Evolutionary conservation across 176 grass and related monocot species (phyloP).

Genomic region (Oryza coarctata): DNA sequence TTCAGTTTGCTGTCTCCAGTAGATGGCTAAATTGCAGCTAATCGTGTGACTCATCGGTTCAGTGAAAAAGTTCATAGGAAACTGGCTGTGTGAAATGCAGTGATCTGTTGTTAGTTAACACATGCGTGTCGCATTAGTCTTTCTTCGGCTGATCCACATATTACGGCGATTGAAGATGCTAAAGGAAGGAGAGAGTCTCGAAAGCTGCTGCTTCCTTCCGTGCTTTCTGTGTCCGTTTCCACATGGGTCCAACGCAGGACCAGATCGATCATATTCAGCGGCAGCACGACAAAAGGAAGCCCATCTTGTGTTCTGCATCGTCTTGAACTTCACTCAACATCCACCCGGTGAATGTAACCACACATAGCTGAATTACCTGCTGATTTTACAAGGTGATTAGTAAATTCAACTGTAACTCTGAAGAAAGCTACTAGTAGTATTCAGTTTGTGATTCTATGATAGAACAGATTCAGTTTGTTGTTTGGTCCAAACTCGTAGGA

Average conservation of each 20-base stretch:
- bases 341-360: too few species aligned
- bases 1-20: background rate
- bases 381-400: background rate
- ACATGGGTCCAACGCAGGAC: background rate
- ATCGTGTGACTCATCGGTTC: background rate
- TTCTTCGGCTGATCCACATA: background rate
- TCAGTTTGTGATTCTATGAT: too few species aligned
- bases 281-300: background rate
- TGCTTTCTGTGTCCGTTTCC: conserved; percentile 30
- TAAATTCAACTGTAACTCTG: background rate
- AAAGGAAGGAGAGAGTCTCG: background rate
- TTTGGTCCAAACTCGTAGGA: background rate
- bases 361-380: background rate
- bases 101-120: background rate
- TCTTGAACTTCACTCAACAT: background rate
- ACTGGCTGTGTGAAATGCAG: background rate
- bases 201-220: conserved; percentile 26
- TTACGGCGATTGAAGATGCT: background rate
- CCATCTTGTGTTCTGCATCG: background rate
- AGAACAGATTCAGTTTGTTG: background rate
- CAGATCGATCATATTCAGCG: background rate
- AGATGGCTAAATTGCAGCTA: background rate
- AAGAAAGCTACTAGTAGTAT: too few species aligned
- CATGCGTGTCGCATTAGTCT: conserved; percentile 7
- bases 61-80: background rate